Evolutionary conservation across 139 green algal species (phyloP).

Genomic region (Axilococcus clingmanii): DNA sequence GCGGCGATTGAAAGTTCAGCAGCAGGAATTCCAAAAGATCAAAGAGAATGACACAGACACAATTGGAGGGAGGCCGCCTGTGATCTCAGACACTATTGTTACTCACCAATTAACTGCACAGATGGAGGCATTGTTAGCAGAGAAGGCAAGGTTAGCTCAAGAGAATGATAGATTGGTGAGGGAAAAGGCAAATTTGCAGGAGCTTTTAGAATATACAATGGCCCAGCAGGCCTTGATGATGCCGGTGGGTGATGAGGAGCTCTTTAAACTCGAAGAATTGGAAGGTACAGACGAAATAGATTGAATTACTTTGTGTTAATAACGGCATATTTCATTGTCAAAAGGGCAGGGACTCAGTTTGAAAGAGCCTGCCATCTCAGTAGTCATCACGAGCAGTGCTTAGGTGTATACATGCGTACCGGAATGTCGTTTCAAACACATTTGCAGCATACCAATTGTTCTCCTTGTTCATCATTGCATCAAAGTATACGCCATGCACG

Average conservation of each 20-base stretch:
- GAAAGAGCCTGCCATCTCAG: no score
- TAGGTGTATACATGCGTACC: no score
- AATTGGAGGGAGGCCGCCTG: not conserved
- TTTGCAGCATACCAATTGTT: no score
- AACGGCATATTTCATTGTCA: no score
- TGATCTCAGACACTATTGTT: not conserved
- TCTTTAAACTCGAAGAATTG: slow-evolving; percentile 12
- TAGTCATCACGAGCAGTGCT: no score
- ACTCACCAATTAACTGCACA: slow-evolving; percentile 19
- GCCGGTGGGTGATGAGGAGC: slow-evolving; percentile 15
- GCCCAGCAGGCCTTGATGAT: slow-evolving; percentile 3
- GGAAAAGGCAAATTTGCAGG: slow-evolving; percentile 39
- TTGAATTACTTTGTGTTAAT: not conserved
- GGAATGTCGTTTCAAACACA: no score
- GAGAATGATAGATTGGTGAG: slow-evolving; percentile 41
- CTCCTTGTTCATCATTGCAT: no score
- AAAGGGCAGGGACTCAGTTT: no score
- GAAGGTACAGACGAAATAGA: no score
- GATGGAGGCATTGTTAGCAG: slow-evolving; percentile 38
- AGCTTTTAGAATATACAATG: slow-evolving; percentile 27
- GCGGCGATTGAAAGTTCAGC: slow-evolving; percentile 10
- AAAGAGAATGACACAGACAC: slow-evolving; percentile 12
- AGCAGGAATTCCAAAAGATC: slow-evolving; percentile 19
- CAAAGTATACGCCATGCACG: no score
- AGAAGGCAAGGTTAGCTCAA: slow-evolving; percentile 37